A percentile compares a stretch with the other conserved stretches of the same genome.
phyloP scores from a whole-genome alignment of 768 basidiomycete species.

The Kockovaella imperatae region DNA sequence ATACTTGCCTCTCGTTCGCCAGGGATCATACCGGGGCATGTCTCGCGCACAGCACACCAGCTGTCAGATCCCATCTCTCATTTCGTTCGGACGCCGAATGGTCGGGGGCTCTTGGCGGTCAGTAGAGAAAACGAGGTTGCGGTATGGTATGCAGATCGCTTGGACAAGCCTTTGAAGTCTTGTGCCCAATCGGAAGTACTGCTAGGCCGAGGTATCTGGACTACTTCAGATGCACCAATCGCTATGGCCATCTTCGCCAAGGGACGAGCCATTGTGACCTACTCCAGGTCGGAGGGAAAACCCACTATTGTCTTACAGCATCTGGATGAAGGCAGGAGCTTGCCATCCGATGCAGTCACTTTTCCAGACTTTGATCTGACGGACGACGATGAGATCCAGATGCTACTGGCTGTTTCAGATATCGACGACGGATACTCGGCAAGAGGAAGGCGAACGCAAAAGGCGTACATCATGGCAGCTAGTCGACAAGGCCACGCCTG shows the following conservation, averaged over 20 bases:
- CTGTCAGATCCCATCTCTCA: slow-evolving; percentile 14
- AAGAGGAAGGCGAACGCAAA: slow-evolving; percentile 17
- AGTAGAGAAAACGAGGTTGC: slow-evolving; percentile 28
- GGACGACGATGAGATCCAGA: slow-evolving; percentile 16
- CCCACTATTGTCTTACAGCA: slow-evolving; percentile 25
- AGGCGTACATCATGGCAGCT: slow-evolving; percentile 37
- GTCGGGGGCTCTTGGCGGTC: slow-evolving; percentile 35
- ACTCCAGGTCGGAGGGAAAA: not conserved
- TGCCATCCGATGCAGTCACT: slow-evolving; percentile 13
- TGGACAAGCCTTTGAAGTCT: slow-evolving; percentile 10
- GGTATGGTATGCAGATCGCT: slow-evolving; percentile 29
- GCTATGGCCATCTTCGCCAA: slow-evolving; percentile 35
- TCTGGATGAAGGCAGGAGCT: slow-evolving; percentile 11
- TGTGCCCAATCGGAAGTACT: slow-evolving; percentile 8
- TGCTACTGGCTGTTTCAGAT: slow-evolving; percentile 41
- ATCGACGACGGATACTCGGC: slow-evolving; percentile 41
- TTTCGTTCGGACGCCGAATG: slow-evolving; percentile 41
- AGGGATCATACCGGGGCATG: too few species aligned
- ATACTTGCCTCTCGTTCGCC: too few species aligned
- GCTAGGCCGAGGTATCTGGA: slow-evolving; percentile 29
- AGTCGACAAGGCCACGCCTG: slow-evolving; percentile 27
- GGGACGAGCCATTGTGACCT: slow-evolving; percentile 35
- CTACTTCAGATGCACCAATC: not conserved
- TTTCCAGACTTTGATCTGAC: slow-evolving; percentile 19
- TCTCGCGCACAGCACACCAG: too few species aligned